Evolutionary conservation across 2,329 filamentous ascomycete species (phyloP).

Genomic region (Hymenoscyphus fructigenus): DNA sequence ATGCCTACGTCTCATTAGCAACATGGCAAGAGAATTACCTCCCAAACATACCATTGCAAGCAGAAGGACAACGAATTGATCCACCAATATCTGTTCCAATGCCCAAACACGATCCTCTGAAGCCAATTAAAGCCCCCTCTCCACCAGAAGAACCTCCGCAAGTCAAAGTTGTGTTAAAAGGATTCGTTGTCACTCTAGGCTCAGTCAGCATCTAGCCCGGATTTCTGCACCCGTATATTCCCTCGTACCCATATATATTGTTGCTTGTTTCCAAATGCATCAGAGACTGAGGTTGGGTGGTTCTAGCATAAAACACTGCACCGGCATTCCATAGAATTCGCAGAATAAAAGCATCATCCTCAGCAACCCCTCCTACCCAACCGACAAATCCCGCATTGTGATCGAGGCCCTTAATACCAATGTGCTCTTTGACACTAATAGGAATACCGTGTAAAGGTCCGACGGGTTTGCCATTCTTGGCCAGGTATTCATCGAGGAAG

Average conservation of each 20-base stretch:
- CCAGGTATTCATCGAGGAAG: slow-evolving; percentile 37
- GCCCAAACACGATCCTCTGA: slow-evolving; percentile 52
- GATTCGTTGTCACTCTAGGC: slow-evolving; percentile 52
- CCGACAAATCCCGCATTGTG: slow-evolving; percentile 49
- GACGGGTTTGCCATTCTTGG: slow-evolving; percentile 33
- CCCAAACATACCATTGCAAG: slow-evolving; percentile 42
- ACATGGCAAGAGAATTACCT: neutral
- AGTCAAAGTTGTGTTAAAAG: slow-evolving; percentile 50
- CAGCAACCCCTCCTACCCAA: slow-evolving; percentile 46
- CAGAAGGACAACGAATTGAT: slow-evolving; percentile 48
- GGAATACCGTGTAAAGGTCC: slow-evolving; percentile 47
- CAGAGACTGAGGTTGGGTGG: slow-evolving; percentile 52
- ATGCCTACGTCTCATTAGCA: slow-evolving; percentile 23
- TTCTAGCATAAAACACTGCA: slow-evolving; percentile 50
- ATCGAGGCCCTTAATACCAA: slow-evolving; percentile 48
- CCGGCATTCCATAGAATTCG: slow-evolving; percentile 35
- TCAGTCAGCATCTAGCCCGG: neutral
- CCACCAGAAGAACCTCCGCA: slow-evolving; percentile 56
- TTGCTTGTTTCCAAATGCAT: slow-evolving; percentile 43
- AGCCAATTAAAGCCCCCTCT: slow-evolving; percentile 53
- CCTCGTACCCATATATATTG: slow-evolving; percentile 47
- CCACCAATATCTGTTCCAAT: slow-evolving; percentile 56
- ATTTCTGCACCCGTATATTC: slow-evolving; percentile 43
- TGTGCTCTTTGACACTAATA: slow-evolving; percentile 53
- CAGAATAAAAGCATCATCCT: slow-evolving; percentile 49